These are phyloP conservation scores for Neonothopanus nambi DNA, from an alignment of 1,284 basidiomycete species.

Conservation along the genomic window DNA sequence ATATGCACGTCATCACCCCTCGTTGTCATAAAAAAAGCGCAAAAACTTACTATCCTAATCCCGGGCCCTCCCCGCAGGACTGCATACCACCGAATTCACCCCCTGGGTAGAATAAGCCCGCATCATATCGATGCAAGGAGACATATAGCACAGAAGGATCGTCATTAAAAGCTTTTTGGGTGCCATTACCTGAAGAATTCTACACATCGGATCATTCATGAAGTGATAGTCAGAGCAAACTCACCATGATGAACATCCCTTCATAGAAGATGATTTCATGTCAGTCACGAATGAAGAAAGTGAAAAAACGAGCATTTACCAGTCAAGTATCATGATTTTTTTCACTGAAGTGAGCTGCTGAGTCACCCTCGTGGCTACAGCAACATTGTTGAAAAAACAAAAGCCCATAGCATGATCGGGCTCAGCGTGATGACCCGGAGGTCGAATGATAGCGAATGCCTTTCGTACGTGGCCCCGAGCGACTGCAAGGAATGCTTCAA, in stretches of 20 bases:
- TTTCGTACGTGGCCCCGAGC: slow-evolving; percentile 83
- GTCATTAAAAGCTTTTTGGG: slow-evolving; percentile 92
- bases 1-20: slow-evolving; percentile 16
- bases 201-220: slow-evolving; percentile 1
- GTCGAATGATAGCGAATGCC: slow-evolving; percentile 93
- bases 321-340: slow-evolving; percentile 92
- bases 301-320: slow-evolving; percentile 52
- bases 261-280: no score
- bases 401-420: slow-evolving; percentile 98
- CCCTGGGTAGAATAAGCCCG: slow-evolving; percentile 90
- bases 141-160: slow-evolving; percentile 94
- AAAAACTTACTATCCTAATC: slow-evolving; percentile 77
- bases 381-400: slow-evolving; percentile 99
- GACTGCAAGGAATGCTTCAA: slow-evolving; percentile 89
- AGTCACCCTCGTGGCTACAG: slow-evolving; percentile 84
- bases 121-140: slow-evolving; percentile 94
- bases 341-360: slow-evolving; percentile 70
- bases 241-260: slow-evolving; percentile 98
- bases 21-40: slow-evolving; percentile 4
- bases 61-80: slow-evolving; percentile 82
- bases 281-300: neutral
- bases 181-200: slow-evolving; percentile 79
- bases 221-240: slow-evolving; percentile 13
- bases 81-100: slow-evolving; percentile 86
- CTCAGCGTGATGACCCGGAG: slow-evolving; percentile 98